Evolutionary conservation across 2,329 filamentous ascomycete species (phyloP), one percentile per base, ranked within the genome.

Genomic region (Xylariaceae sp.): DNA sequence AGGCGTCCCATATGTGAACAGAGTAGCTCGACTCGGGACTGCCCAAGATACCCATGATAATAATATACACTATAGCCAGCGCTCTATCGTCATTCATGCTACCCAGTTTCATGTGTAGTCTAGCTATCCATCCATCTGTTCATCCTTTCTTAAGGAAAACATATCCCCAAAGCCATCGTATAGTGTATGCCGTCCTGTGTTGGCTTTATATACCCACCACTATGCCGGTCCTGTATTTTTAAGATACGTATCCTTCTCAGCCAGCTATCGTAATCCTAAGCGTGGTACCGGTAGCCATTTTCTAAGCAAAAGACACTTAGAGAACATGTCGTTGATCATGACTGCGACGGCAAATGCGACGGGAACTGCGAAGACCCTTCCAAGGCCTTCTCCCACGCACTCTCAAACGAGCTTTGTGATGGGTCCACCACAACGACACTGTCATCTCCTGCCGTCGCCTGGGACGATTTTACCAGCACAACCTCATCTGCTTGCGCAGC

Each of bases 371-470:
- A 65, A 33, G 63, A 63, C 34, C 73, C 74, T 24, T 80, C 78
- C 29, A 81, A 69, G 14, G 88, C 88, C 72, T 87, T 85, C 47
- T 83, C 86, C 89, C 89, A 92, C 1, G 86, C 88, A 64, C 78
- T 85, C 72, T 92, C 88, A 66, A 91, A 86, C 3, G 77, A 79
- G 45, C 73, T 75, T 55, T 77, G 68, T 12, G 66, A 63, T 9
- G 66, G 66, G 3, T 83, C 81, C 21, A 86, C 76, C 60, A 87
- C 69, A 16, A 87, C 71, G 19, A 62, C 26, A 16, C 61, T 65
- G 12, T 62, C 62, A 3, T 61, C 53, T 6, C 49, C 61, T n/a
- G 41, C 12, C 17, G 23, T 53, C 16, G 40, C 19, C 39, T 45
- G 54, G 11, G 51, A 53, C 2, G 52, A 23, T n/a, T 21, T 53